These are phyloP conservation scores for Cnidoscolus chayamansa DNA, from an alignment of 441 rosid genomes.

Conservation along the genomic window DNA sequence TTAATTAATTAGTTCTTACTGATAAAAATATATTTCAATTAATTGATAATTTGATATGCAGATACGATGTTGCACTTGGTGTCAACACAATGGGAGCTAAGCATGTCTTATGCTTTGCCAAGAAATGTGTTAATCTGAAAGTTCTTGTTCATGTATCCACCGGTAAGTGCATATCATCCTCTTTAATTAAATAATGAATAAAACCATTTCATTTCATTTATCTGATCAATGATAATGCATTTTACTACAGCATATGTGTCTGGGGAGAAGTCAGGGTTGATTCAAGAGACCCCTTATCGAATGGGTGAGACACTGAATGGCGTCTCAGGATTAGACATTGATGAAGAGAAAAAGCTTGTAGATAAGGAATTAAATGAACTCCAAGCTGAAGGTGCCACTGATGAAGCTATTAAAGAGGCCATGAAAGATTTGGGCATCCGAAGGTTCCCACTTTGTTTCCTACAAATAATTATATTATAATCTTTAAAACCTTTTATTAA, in stretches of 20 bases:
- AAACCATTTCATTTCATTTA: background rate
- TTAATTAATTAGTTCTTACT: background rate
- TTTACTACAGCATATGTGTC: constrained; percentile 60
- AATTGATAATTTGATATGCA: constrained; percentile 21
- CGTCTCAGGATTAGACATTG: constrained; percentile 47
- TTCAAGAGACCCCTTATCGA: constrained; percentile 47
- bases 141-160: constrained; percentile 83
- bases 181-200: background rate
- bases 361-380: constrained; percentile 54
- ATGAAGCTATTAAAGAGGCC: constrained; percentile 35
- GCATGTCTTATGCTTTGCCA: constrained; percentile 57
- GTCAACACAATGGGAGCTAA: constrained; percentile 78
- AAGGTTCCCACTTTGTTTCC: constrained; percentile 18
- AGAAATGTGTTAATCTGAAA: constrained; percentile 49
- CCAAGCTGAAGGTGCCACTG: constrained; percentile 40
- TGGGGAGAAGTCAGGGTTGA: constrained; percentile 64
- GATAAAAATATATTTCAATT: background rate
- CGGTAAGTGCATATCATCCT: constrained; percentile 35
- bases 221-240: no score
- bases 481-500: no score
- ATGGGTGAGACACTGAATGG: constrained; percentile 73
- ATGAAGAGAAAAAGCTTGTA: constrained; percentile 46
- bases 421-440: constrained; percentile 44
- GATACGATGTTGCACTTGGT: constrained; percentile 76
- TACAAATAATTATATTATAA: no score